Percentiles rank a stretch among this genome's conserved stretches.
These are phyloP conservation scores for Talaromyces amestolkiae DNA, from an alignment of 2,329 filamentous ascomycete genomes.

Conservation along the genomic window DNA sequence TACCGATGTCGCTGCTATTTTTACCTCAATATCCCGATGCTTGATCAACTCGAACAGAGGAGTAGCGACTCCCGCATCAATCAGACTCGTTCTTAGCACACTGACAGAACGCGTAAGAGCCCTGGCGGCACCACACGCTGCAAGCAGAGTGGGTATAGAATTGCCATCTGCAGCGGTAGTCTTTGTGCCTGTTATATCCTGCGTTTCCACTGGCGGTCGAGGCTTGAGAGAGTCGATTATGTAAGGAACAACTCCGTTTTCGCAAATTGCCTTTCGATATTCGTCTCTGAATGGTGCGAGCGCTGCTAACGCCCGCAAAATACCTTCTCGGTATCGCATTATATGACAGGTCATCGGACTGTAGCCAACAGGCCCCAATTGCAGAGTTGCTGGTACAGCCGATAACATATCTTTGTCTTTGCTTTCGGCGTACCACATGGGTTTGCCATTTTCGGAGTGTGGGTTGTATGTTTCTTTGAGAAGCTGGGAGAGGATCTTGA, in stretches of 20 bases:
- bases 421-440: conserved; percentile 55
- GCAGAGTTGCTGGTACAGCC: conserved; percentile 38
- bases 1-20: conserved; percentile 79
- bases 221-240: conserved; percentile 79
- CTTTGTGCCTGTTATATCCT: conserved; percentile 30
- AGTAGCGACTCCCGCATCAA: conserved; percentile 77
- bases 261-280: conserved; percentile 77
- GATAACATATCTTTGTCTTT: conserved; percentile 16
- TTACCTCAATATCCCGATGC: conserved; percentile 73
- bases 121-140: conserved; percentile 77
- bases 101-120: conserved; percentile 82
- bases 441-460: conserved; percentile 47
- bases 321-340: conserved; percentile 71
- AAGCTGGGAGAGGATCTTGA: conserved; percentile 61
- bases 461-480: conserved; percentile 66
- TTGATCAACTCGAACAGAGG: conserved; percentile 74
- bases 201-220: conserved; percentile 37
- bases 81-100: conserved; percentile 78
- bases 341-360: conserved; percentile 64
- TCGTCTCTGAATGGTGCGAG: conserved; percentile 78
- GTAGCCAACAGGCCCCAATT: conserved; percentile 61
- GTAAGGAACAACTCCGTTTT: conserved; percentile 74
- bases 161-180: conserved; percentile 65
- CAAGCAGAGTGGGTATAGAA: conserved; percentile 72
- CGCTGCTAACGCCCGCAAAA: conserved; percentile 76